These are phyloP conservation scores for Epichloe festucae DNA, from an alignment of 2,329 filamentous ascomycete species.

Conservation along the genomic window DNA sequence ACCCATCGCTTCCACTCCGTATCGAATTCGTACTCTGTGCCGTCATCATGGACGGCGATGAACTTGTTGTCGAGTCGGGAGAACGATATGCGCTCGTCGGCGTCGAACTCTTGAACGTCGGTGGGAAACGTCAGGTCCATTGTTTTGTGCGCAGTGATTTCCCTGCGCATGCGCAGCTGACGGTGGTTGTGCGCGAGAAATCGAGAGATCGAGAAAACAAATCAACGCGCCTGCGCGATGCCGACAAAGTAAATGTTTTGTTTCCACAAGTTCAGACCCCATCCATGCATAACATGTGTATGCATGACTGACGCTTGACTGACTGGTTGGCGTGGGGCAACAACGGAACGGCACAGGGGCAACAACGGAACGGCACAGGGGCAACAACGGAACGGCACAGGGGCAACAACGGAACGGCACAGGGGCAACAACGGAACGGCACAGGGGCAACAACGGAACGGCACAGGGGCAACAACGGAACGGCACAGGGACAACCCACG, in stretches of 20 bases:
- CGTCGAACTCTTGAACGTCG: constrained; percentile 55
- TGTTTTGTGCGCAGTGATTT: neutral
- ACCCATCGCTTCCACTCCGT: constrained; percentile 60
- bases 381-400: neutral
- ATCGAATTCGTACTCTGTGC: constrained; percentile 76
- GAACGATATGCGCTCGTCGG: constrained; percentile 73
- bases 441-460: no score
- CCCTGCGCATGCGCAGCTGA: neutral
- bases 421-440: neutral
- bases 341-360: no score
- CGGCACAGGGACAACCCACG: no score
- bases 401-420: no score
- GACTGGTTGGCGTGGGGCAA: neutral
- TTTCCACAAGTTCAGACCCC: neutral
- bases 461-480: neutral
- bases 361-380: neutral
- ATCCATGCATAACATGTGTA: no score
- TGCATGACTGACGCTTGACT: no score
- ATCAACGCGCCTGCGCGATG: neutral
- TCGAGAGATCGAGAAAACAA: neutral
- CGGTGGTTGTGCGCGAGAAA: neutral
- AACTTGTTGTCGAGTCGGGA: constrained; percentile 73
- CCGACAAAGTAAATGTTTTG: neutral
- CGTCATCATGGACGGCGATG: constrained; percentile 73
- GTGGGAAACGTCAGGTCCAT: constrained; percentile 37